Evolutionary conservation across 2,329 filamentous ascomycete genomes (phyloP), one percentile per base, ranked within the genome.

Genomic region (Tolypocladium pustulatum): DNA sequence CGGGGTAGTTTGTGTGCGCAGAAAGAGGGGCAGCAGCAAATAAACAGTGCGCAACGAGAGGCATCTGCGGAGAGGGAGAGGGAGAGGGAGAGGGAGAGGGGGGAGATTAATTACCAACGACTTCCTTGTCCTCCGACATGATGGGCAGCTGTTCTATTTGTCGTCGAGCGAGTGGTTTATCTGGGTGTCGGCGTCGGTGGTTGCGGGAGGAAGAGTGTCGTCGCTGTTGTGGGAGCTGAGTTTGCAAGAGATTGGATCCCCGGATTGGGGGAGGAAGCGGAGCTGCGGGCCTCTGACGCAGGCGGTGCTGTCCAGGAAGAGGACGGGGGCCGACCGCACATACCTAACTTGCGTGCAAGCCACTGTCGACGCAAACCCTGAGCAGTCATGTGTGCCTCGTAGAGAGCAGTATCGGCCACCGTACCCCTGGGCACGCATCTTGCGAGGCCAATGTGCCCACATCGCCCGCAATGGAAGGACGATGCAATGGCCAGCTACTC

Each of bases 51-150:
- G 34, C 20, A 25, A 56, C 15, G 30, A 46, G 49, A 57, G n/a
- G 40, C 20, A 32, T 34, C 46, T 51, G 36, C 37, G 22, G 52
- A 36, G 56, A 25, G 52, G 22, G 25, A 36, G 43, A 41, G 30
- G 27, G 22, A 40, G n/a, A 36, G 34, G 27, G 38, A n/a, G n/a
- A 41, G n/a, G 37, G 40, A 41, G 30, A 55, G 41, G 34, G 53
- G 36, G 58, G 52, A 49, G 25, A 37, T 30, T 27, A 73, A 75
- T 63, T 68, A 79, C 76, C 77, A 62, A 72, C 76, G 63, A 69
- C 64, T 61, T 75, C 76, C 72, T 78, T 78, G 37, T 72, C 69
- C 58, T 78, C 76, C 67, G 76, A 74, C 74, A 76, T 76, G 66
- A 68, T 76, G 73, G 69, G 67, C 68, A 66, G 62, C 60, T 61